A percentile compares a stretch with the other conserved stretches of the same genome.
phyloP scores from a whole-genome alignment of 2,329 filamentous ascomycete genomes.

The Fusarium nodosum region DNA sequence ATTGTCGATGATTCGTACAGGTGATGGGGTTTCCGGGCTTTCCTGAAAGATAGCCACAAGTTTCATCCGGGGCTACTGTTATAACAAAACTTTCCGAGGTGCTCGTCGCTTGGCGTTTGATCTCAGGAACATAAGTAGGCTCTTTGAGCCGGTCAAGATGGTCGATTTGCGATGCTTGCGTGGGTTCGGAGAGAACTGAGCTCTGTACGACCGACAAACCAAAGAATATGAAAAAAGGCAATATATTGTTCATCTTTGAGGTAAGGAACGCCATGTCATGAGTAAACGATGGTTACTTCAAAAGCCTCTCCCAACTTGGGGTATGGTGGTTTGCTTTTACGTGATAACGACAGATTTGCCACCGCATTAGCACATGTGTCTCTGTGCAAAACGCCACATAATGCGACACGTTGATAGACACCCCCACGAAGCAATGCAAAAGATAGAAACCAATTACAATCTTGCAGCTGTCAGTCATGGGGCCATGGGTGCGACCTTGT shows the following conservation, averaged over 20 bases:
- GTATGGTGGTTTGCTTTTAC: too few species aligned
- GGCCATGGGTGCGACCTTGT: neutral
- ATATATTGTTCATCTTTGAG: too few species aligned
- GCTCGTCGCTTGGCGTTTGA: neutral
- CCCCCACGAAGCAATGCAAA: too few species aligned
- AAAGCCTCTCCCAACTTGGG: too few species aligned
- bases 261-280: too few species aligned
- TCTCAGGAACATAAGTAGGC: neutral
- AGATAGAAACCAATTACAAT: neutral
- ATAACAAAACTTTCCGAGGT: neutral
- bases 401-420: neutral
- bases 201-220: too few species aligned
- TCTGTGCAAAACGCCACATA: too few species aligned
- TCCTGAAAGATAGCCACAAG: constrained; percentile 4
- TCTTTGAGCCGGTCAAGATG: neutral
- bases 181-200: neutral
- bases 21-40: neutral
- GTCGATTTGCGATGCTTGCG: neutral
- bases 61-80: neutral
- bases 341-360: too few species aligned
- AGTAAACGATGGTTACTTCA: too few species aligned
- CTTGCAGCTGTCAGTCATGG: neutral
- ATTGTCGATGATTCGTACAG: neutral
- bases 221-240: too few species aligned
- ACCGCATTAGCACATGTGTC: too few species aligned